A percentile compares a stretch with the other conserved stretches of the same genome.
Evolutionary conservation across 805 yeast genomes (phyloP).

Genomic region (Allodekkera sacchari): DNA sequence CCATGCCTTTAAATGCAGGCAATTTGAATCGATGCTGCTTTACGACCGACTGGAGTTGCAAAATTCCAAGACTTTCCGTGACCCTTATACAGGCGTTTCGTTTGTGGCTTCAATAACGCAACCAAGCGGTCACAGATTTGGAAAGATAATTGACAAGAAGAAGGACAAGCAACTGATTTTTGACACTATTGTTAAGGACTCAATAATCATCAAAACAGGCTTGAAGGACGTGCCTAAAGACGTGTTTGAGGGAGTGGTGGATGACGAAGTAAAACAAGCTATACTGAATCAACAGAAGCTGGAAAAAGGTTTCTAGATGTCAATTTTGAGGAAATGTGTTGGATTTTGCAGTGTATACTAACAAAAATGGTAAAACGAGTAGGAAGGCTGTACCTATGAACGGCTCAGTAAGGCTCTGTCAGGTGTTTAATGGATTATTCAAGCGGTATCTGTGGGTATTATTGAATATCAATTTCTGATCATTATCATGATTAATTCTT

Average conservation of each 20-base stretch:
- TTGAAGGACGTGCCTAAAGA: constrained; percentile 49
- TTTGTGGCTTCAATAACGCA: constrained; percentile 74
- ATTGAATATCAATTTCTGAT: too few relatives aligned
- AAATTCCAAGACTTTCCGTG: constrained; percentile 53
- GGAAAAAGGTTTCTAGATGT: too few relatives aligned
- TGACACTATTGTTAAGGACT: constrained; percentile 37
- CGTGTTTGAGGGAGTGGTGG: constrained; percentile 49
- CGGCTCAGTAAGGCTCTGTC: too few relatives aligned
- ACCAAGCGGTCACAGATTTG: constrained; percentile 38
- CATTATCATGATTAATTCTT: too few relatives aligned
- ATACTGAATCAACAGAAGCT: constrained; percentile 51
- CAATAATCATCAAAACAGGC: constrained; percentile 47
- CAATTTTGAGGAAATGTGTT: too few relatives aligned
- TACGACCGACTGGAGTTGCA: constrained; percentile 47
- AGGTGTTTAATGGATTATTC: too few relatives aligned
- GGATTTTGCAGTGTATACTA: too few relatives aligned
- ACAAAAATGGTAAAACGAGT: too few relatives aligned
- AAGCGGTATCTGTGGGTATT: too few relatives aligned
- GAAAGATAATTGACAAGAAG: constrained; percentile 22
- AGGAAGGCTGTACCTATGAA: too few relatives aligned
- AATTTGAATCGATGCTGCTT: constrained; percentile 55
- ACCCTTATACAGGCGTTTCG: constrained; percentile 75
- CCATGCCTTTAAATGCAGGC: constrained; percentile 70
- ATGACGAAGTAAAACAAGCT: constrained; percentile 49
- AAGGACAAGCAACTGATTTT: constrained; percentile 27